phyloP scores from a whole-genome alignment of 805 yeast genomes.

The Myxozyma vanderwaltii region DNA sequence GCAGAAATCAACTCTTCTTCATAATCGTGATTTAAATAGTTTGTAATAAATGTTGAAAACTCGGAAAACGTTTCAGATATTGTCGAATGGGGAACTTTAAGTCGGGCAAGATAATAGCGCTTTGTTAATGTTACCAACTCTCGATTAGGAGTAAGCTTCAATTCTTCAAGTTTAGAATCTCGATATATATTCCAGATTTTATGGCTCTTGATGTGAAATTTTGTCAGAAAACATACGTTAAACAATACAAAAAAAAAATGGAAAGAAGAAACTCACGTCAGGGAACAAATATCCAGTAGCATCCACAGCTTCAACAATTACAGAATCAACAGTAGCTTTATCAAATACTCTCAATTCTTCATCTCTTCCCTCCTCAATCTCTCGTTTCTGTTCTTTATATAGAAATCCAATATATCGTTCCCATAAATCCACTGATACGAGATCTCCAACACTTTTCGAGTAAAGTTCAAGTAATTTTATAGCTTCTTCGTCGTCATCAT shows the following conservation, averaged over 20 bases:
- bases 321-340: slow-evolving; percentile 1
- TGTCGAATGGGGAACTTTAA: slow-evolving; percentile 36
- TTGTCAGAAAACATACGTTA: neutral
- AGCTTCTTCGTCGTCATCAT: slow-evolving; percentile 14
- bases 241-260: neutral
- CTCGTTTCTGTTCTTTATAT: slow-evolving; percentile 2
- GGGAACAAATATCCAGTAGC: slow-evolving; percentile 29
- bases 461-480: slow-evolving; percentile 14
- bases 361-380: neutral
- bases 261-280: slow-evolving; percentile 4
- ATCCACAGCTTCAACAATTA: slow-evolving; percentile 29
- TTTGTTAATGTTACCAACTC: slow-evolving; percentile 17
- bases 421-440: slow-evolving; percentile 27
- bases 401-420: slow-evolving; percentile 22
- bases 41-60: slow-evolving; percentile 39
- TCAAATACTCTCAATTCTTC: slow-evolving; percentile 12
- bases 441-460: slow-evolving; percentile 23
- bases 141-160: slow-evolving; percentile 3
- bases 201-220: slow-evolving; percentile 19
- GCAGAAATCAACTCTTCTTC: slow-evolving; percentile 37
- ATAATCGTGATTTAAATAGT: slow-evolving; percentile 34
- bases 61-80: slow-evolving; percentile 38
- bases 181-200: slow-evolving; percentile 34
- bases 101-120: slow-evolving; percentile 33
- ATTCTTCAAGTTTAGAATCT: slow-evolving; percentile 14